These are phyloP conservation scores for Bocquillonia castaneifolia DNA, from an alignment of 441 rosid species.

Conservation along the genomic window DNA sequence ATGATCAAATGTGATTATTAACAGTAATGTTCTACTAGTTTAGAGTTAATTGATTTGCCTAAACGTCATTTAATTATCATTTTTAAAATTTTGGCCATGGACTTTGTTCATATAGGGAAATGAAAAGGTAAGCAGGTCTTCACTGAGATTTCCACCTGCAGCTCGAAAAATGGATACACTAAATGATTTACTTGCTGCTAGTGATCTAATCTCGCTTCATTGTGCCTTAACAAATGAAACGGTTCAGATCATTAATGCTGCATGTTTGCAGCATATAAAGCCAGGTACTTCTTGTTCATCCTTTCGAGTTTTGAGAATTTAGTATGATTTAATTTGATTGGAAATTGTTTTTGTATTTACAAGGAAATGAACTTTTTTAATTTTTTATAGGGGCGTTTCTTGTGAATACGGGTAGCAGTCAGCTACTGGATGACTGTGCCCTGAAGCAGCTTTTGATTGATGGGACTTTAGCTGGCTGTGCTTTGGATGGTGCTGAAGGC, in stretches of 20 bases:
- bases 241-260: slow-evolving; percentile 83
- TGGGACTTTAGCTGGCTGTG: slow-evolving; percentile 94
- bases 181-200: slow-evolving; percentile 91
- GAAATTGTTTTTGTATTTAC: slow-evolving; percentile 12
- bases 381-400: slow-evolving; percentile 75
- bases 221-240: slow-evolving; percentile 87
- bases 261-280: slow-evolving; percentile 89
- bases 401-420: slow-evolving; percentile 93
- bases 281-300: slow-evolving; percentile 50
- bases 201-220: slow-evolving; percentile 90
- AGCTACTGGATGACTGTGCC: slow-evolving; percentile 87
- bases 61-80: no score
- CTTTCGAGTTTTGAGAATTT: not conserved
- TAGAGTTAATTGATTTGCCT: no score
- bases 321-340: not conserved
- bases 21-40: no score
- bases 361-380: slow-evolving; percentile 4
- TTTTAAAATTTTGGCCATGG: slow-evolving; percentile 10
- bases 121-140: slow-evolving; percentile 50
- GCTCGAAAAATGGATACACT: slow-evolving; percentile 96
- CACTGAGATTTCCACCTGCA: slow-evolving; percentile 73
- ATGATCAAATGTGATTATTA: no score
- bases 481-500: slow-evolving; percentile 96
- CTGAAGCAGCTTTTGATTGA: slow-evolving; percentile 90
- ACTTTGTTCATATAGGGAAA: slow-evolving; percentile 42